phyloP scores from a whole-genome alignment of 2,329 filamentous ascomycete genomes.

The Colletotrichum somersetense region DNA sequence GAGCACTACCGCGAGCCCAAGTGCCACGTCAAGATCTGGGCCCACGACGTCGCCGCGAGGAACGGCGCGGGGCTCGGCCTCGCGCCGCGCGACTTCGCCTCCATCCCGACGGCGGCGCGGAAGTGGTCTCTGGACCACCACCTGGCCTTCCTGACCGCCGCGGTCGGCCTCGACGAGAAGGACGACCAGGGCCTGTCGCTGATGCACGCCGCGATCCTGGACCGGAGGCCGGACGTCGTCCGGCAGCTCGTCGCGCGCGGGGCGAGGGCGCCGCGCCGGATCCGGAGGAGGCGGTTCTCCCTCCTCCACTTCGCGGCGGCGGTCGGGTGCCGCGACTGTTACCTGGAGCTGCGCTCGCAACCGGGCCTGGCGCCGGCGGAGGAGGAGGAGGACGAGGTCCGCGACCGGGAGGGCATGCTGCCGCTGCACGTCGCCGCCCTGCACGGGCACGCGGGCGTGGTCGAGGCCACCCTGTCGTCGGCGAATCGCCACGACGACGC shows the following conservation, averaged over 20 bases:
- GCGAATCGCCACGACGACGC: background rate
- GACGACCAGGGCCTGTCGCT: slow-evolving; percentile 2
- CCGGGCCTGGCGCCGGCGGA: background rate
- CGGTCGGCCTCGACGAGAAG: background rate
- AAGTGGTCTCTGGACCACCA: background rate
- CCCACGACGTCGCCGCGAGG: background rate
- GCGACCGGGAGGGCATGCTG: slow-evolving; percentile 3
- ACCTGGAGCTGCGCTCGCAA: slow-evolving; percentile 1
- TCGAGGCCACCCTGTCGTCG: background rate
- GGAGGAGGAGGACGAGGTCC: background rate
- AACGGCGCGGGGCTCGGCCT: background rate
- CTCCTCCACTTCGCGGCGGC: slow-evolving; percentile 5
- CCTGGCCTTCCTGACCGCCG: background rate
- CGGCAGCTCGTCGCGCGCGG: background rate
- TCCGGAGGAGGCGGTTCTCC: background rate
- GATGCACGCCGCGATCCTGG: slow-evolving; percentile 7
- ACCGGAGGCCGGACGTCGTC: background rate
- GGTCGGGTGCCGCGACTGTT: background rate
- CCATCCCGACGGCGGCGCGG: background rate
- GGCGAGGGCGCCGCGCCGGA: background rate
- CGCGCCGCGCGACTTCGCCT: background rate
- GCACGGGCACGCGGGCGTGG: background rate
- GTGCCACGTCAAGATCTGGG: slow-evolving; percentile 2
- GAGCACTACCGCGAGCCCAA: background rate
- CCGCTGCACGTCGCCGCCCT: slow-evolving; percentile 9